Evolutionary conservation across 441 rosid genomes (phyloP).

Genomic region (Corymbia calophylla): DNA sequence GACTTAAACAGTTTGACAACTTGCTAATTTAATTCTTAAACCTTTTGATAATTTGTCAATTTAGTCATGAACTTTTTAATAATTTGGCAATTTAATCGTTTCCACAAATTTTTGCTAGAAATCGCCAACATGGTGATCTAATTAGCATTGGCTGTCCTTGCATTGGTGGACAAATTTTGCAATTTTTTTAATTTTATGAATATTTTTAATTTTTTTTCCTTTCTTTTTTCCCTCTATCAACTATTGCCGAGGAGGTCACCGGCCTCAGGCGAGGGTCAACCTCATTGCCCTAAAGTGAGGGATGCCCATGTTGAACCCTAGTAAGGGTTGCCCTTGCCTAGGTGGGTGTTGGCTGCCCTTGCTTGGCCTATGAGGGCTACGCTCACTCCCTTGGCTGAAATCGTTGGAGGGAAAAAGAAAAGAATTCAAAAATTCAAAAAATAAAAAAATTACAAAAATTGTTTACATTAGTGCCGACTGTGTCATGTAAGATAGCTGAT

Average conservation of each 20-base stretch:
- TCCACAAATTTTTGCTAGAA: rapidly evolving
- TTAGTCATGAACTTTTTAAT: background rate
- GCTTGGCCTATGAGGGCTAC: background rate
- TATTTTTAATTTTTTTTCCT: too few species aligned
- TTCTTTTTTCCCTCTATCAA: too few species aligned
- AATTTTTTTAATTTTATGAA: too few species aligned
- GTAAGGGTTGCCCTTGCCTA: background rate
- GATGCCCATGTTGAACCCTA: background rate
- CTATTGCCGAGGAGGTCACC: background rate
- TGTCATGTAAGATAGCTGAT: rapidly evolving
- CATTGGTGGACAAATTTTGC: background rate
- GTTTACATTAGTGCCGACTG: rapidly evolving
- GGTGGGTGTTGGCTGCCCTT: rapidly evolving
- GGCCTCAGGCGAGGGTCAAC: background rate
- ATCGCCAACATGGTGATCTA: too few species aligned
- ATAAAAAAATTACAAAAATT: too few species aligned
- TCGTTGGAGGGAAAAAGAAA: rapidly evolving
- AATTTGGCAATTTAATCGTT: background rate
- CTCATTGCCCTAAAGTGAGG: background rate
- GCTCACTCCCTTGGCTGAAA: background rate
- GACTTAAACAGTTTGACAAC: background rate
- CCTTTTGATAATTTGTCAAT: too few species aligned
- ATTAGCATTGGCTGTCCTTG: too few species aligned
- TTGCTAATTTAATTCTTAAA: background rate
- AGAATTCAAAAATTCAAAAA: too few species aligned